Conservation (phyloP, 2,329 filamentous ascomycete species). For the Escovopsis sp. region DNA sequence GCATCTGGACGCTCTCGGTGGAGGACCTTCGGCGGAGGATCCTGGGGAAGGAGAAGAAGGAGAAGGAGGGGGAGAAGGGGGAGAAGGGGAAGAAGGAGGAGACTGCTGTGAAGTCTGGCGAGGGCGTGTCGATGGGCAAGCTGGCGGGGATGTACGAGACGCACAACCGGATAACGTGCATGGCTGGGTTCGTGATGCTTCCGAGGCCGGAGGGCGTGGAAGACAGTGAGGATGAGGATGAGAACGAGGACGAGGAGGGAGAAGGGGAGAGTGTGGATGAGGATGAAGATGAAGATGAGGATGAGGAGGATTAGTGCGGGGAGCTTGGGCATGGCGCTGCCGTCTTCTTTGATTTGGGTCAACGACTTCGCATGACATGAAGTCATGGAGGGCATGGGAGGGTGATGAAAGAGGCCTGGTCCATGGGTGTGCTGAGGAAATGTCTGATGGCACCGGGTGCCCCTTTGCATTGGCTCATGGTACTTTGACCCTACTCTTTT, state of each 20-base stretch:
- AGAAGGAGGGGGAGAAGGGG: slow-evolving; percentile 11
- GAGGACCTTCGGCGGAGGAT: slow-evolving; percentile 20
- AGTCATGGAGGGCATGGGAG: too few species aligned
- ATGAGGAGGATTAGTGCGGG: slow-evolving; percentile 7
- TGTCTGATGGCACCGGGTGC: too few species aligned
- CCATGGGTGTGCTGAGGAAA: too few species aligned
- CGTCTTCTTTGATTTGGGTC: too few species aligned
- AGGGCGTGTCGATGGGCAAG: slow-evolving; percentile 45
- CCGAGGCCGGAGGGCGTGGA: slow-evolving; percentile 45
- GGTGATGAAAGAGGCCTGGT: too few species aligned
- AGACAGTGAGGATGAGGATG: slow-evolving; percentile 39
- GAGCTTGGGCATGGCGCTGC: too few species aligned
- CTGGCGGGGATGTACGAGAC: slow-evolving; percentile 70
- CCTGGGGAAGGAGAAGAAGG: slow-evolving; percentile 9
- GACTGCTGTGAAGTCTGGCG: too few species aligned
- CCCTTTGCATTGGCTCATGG: too few species aligned
- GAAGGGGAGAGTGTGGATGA: slow-evolving; percentile 17
- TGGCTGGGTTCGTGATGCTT: slow-evolving; percentile 76
- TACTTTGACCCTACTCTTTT: too few species aligned
- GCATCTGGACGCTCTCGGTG: slow-evolving; percentile 52
- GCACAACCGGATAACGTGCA: slow-evolving; percentile 74
- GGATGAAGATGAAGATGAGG: slow-evolving; percentile 16
- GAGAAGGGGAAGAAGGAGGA: slow-evolving; percentile 10
- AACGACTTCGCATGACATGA: too few species aligned
- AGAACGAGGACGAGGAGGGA: slow-evolving; percentile 23